Base-by-base conservation (phyloP, 2,329 filamentous ascomycete genomes). In the Parastagonospora nodorum region DNA sequence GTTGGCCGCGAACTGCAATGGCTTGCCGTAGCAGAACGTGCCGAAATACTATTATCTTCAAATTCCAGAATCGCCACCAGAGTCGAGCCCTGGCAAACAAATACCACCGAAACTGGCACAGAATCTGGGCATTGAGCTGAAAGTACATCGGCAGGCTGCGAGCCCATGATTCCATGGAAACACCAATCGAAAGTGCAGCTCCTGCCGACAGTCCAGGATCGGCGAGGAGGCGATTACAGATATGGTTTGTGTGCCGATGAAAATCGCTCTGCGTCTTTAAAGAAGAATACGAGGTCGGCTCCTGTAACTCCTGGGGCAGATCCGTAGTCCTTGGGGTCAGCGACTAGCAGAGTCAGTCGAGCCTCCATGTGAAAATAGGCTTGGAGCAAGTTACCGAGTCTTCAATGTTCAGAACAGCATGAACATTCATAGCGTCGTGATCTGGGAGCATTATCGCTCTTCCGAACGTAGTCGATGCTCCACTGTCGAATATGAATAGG, bases 41-140 rank as follows among this genome's bases (percentile, higher is more conserved):
- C 24, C 63, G 59, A 37, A 64, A 64, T 0, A 64, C 52, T 10
- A 66, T 66, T 8, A 66, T 66, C 28, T 64, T 64, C 4, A 66
- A 49, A 30, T 66, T 66, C 63, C 63, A 66, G 9, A 58, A 58
- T 40, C 63, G 57, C 63, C 63, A 66, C 63, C 63, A 66, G 6
- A 63, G 32, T 4, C 63, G 54, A 12, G 63, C 60, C 27, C 55
- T 58, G 2, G 63, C 63, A 28, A 66, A 66, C 8, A 55, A 28
- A 16, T 60, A 64, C 59, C 59, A 66, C 1, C 58, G 54, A 11
- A 48, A 50, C 24, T 56, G 45, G 29, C 44, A 50, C 3, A 45
- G 30, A 14, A 56, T 53, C 4, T 41, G 42, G 12, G 50, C 29
- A 12, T 51, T 47, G 1, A 55, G 37, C 27, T 61, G 61, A 9